Evolutionary conservation across 495 filamentous ascomycete species (phyloP), one percentile per base, ranked within the genome.

Genomic region (Evernia prunastri): DNA sequence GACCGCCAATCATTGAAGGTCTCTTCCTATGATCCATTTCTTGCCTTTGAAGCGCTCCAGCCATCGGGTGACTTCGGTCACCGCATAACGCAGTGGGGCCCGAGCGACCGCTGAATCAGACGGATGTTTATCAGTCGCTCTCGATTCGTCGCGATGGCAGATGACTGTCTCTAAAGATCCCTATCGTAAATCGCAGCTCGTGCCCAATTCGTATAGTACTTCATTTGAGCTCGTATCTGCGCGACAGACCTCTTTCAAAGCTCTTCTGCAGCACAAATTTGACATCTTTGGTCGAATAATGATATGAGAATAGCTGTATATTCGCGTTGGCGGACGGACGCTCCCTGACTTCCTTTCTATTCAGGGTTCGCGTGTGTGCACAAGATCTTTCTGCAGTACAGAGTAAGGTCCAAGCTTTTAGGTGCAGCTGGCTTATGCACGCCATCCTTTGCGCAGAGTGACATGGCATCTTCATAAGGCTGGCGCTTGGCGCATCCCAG

Each of bases 401-500:
- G 11, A 33, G 29, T 33, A 31, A 1, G 15, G 51, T 17, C 7
- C 27, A 18, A 33, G 17, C 51, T 54, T 54, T 33, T 31, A 54
- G 51, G 29, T 54, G 51, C 51, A 54, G 51, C 51, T 54, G 51
- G 13, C 51, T 54, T 20, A 54, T 54, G 51, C 51, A 54, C 51
- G 29, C 51, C 51, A 54, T 54, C 51, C 15, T 54, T 33, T 54
- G 51, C 51, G 51, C 51, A 54, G 29, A 15, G 33, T 54, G 51
- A 54, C 51, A 54, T 54, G 51, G 51, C 51, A 54, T 54, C 29
- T 54, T 20, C 51, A 54, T 54, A 54, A 54, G 51, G 51, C 51
- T 54, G 51, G 51, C 51, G 27, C 27, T 54, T 54, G 51, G 29
- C 51, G 29, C n/a, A 31, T 17, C 13, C 51, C 51, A 54, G 15